Evolutionary conservation across 345 rosid species (phyloP), one percentile per base, ranked within the genome.

Genomic region (Bruguiera sexangula): DNA sequence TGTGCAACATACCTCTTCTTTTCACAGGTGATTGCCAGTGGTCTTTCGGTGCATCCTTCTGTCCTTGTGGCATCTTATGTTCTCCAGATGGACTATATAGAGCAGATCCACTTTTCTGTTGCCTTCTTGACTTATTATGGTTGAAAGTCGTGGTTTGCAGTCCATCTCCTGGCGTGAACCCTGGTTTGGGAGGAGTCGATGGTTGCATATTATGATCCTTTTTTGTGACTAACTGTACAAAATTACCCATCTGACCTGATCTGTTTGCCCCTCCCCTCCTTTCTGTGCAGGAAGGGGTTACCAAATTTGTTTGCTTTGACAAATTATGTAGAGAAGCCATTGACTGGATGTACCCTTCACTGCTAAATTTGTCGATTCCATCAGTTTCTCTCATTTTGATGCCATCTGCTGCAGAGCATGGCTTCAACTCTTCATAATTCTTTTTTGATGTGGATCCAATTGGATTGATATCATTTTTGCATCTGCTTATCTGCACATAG

Each of bases 1-100:
- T 21, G 58, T 57, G 67, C 65, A 76, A 61, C 58, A 31, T 78
- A 89, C 94, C 88, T 83, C 53, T 51, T 78, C 60, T 60, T 66
- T 68, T 77, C 31, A 65, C 76, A 60, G 79, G 54, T 57, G 63
- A 61, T 29, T 76, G 75, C 43, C 34, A 75, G 30, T 48, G 60
- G 46, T 71, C 73, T 31, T 60, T 56, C n/a, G 32, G 53, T 57
- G 60, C 43, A 60, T 68, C 62, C 69, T 63, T 71, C 62, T 81
- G 74, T 69, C 74, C 67, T 39, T 81, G 69, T 61, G 37, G 37
- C 37, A 54, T 63, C 69, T 69, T 75, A 56, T 73, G 56, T 54
- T 31, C 66, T 69, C 30, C 52, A 18, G 82, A 67, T 71, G 80
- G 75, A 73, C 59, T 63, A 55, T 59, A 26, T 62, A 31, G 74